These are phyloP conservation scores for Aspergillus leporis DNA, from an alignment of 495 filamentous ascomycete species.

Conservation along the genomic window DNA sequence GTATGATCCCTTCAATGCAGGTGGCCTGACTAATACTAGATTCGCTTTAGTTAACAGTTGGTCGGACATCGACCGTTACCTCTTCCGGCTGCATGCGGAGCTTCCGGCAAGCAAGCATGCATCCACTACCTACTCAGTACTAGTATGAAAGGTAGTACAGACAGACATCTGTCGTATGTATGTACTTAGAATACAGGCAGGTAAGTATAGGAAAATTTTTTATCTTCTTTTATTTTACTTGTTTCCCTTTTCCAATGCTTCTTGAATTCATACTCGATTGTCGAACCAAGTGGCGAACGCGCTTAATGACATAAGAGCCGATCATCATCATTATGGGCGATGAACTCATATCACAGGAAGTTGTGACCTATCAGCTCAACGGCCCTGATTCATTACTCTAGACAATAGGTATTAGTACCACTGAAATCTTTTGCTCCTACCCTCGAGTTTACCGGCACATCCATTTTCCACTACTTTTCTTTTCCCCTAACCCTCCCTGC, in stretches of 20 bases:
- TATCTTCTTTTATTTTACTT: neutral
- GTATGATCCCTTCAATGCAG: neutral
- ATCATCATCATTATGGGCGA: neutral
- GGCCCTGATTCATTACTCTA: neutral
- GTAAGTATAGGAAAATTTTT: neutral
- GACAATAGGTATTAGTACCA: neutral
- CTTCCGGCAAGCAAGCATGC: slow-evolving; percentile 12
- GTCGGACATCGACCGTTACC: slow-evolving; percentile 23
- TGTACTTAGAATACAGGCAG: neutral
- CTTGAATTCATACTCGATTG: neutral
- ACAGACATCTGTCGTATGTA: neutral
- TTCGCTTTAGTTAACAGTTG: neutral
- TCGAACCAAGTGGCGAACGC: neutral
- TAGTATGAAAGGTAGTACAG: neutral
- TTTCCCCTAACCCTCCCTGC: neutral
- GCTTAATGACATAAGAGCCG: neutral
- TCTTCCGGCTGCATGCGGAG: slow-evolving; percentile 29
- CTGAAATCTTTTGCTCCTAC: neutral
- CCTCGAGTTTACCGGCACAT: slow-evolving; percentile 13
- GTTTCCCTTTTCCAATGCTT: neutral
- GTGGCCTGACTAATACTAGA: neutral
- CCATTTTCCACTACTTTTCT: neutral
- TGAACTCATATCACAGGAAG: slow-evolving; percentile 3
- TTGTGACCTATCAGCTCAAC: slow-evolving; percentile 9
- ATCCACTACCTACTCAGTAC: slow-evolving; percentile 14